Base-by-base conservation (phyloP, 805 yeast genomes). In the Lipomyces kockii region DNA sequence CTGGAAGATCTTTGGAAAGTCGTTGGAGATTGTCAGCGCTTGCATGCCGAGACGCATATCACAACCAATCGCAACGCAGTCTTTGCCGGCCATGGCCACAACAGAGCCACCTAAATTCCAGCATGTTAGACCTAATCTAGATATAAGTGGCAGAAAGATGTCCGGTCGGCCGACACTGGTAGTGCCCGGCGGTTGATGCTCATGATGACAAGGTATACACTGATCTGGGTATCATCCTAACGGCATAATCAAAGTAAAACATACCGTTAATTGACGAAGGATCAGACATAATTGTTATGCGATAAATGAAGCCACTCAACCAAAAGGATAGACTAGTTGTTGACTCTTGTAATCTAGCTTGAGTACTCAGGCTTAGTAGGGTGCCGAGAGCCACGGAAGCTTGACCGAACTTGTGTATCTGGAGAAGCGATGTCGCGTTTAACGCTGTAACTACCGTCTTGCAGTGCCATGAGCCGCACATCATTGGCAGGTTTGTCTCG, bases 11-110 rank as follows among this genome's bases (percentile, higher is more conserved):
- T 95, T 95, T 76, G 95, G 98, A 79, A 95, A 96, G 76, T 92
- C 89, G 79, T 92, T 92, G 59, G 98, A 83, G 58, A 95, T 87
- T 64, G 98, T 98, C 29, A 95, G 83, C 6, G 97, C 91, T 79
- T 95, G 99, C 78, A 88, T 87, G 27, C 99, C 99, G 70, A 95
- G 83, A 76, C 98, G 88, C 76, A 95, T 83, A 80, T 95, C 99
- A 74, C 95, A 89, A 2, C 98, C 99, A 75, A 95, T 92, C 37
- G 98, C 99, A 64, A 95, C 93, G 83, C 99, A 95, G 74, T 92
- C 98, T 77, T 96, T 93, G 75, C 99, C 99, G 32, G 89, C 89
- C 99, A 95, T 95, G 72, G 99, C 99, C 43, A 96, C 97, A 62
- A 97, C 97, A 71, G 97, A 85, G 80, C 99, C 99, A 81, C 98